These are phyloP conservation scores for Stemphylium lycopersici DNA, from an alignment of 2,329 filamentous ascomycete species.

Conservation along the genomic window DNA sequence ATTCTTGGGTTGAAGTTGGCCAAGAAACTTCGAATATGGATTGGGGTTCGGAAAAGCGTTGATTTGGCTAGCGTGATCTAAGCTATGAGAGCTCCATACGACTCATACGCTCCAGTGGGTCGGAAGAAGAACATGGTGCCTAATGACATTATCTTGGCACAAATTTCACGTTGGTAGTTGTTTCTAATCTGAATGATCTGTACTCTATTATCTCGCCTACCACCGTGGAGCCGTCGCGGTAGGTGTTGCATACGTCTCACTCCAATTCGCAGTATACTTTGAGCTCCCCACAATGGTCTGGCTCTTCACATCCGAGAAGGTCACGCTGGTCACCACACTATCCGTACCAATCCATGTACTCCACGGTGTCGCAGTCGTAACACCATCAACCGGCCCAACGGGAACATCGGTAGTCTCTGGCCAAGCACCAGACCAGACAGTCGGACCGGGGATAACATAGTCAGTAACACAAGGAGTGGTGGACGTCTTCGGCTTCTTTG, in stretches of 20 bases:
- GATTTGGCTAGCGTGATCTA: too few species aligned
- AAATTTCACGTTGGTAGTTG: too few species aligned
- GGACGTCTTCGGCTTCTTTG: constrained; percentile 30
- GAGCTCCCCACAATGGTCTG: constrained; percentile 31
- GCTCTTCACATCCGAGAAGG: constrained; percentile 29
- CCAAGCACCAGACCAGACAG: constrained; percentile 45
- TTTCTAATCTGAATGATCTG: too few species aligned
- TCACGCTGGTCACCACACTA: constrained; percentile 32
- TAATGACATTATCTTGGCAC: too few species aligned
- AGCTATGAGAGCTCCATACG: too few species aligned
- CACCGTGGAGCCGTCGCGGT: constrained; percentile 15
- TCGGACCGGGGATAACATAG: constrained; percentile 52
- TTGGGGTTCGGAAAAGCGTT: too few species aligned
- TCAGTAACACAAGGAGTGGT: constrained; percentile 32
- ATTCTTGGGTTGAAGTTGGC: too few species aligned
- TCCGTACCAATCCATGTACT: constrained; percentile 36
- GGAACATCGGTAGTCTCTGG: constrained; percentile 42
- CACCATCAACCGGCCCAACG: constrained; percentile 36
- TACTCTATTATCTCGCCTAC: neutral
- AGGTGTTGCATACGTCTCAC: constrained; percentile 19
- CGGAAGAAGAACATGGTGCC: too few species aligned
- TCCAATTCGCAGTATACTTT: constrained; percentile 33
- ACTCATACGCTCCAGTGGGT: too few species aligned
- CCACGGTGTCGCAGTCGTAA: constrained; percentile 34
- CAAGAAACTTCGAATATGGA: too few species aligned